phyloP scores from a whole-genome alignment of 176 grass and related monocot species.

The Saccharum spontaneum region DNA sequence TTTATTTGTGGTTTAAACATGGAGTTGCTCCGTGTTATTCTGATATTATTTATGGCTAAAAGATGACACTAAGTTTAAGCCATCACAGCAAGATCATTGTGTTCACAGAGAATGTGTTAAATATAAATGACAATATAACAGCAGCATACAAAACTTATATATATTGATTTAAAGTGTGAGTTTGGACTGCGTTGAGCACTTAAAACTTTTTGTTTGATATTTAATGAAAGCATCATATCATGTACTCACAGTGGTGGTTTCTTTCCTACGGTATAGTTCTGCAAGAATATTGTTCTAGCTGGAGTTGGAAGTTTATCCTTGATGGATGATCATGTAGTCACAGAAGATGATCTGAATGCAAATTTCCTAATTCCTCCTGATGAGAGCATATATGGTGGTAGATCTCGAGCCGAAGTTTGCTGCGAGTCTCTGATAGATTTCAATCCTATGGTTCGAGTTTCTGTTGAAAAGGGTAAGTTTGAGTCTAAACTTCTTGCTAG shows the following conservation, averaged over 20 bases:
- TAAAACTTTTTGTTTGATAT: neutral
- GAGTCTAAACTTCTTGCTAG: constrained; percentile 3
- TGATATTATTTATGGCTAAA: neutral
- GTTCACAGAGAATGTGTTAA: neutral
- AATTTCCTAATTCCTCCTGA: constrained; percentile 88
- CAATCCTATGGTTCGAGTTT: constrained; percentile 92
- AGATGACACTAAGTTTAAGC: neutral
- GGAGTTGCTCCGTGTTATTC: neutral
- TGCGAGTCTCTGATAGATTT: constrained; percentile 79
- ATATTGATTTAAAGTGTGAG: neutral
- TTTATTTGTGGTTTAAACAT: neutral
- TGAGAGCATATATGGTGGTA: constrained; percentile 57
- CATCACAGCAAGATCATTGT: neutral
- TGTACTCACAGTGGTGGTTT: constrained; percentile 12
- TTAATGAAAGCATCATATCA: neutral
- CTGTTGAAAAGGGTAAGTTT: constrained; percentile 58
- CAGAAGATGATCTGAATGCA: constrained; percentile 59
- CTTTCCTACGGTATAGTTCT: constrained; percentile 59
- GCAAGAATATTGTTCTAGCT: constrained; percentile 99
- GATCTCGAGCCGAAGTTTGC: constrained; percentile 73
- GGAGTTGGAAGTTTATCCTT: constrained; percentile 94
- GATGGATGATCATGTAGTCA: constrained; percentile 81
- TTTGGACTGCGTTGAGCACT: neutral
- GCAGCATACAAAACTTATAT: neutral
- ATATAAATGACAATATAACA: neutral